A percentile compares a stretch with the other conserved stretches of the same genome.
Conservation (phyloP, 2,329 filamentous ascomycete species). For the Emergomyces orientalis region DNA sequence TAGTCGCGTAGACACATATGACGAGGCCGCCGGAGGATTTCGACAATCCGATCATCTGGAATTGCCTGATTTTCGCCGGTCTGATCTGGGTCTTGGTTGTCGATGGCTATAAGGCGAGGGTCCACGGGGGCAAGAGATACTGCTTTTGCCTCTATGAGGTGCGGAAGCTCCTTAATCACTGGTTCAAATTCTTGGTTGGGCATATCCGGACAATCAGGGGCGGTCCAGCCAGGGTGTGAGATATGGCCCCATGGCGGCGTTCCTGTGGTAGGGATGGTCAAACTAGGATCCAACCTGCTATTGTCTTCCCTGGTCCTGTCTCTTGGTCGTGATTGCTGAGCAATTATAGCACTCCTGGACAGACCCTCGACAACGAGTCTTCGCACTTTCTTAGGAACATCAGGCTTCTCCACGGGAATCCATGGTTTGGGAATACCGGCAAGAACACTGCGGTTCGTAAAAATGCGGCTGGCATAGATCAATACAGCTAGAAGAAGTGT, state of each 20-base stretch:
- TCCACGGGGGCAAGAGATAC: slow-evolving; percentile 68
- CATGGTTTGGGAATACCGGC: slow-evolving; percentile 77
- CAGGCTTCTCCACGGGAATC: slow-evolving; percentile 76
- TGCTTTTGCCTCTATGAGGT: slow-evolving; percentile 85
- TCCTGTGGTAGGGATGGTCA: slow-evolving; percentile 27
- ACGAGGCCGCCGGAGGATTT: slow-evolving; percentile 59
- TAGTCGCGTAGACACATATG: slow-evolving; percentile 74
- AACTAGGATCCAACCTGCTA: slow-evolving; percentile 11
- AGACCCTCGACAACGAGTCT: slow-evolving; percentile 65
- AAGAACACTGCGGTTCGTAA: slow-evolving; percentile 71
- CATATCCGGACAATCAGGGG: slow-evolving; percentile 63
- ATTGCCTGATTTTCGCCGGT: slow-evolving; percentile 27
- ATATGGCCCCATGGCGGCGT: slow-evolving; percentile 70
- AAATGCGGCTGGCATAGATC: slow-evolving; percentile 75
- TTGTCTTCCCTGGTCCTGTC: slow-evolving; percentile 41
- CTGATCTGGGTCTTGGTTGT: slow-evolving; percentile 9
- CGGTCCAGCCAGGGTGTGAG: slow-evolving; percentile 80
- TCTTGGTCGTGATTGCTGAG: slow-evolving; percentile 66
- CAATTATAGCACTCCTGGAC: slow-evolving; percentile 67
- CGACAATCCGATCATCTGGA: slow-evolving; percentile 59
- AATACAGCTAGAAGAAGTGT: slow-evolving; percentile 61
- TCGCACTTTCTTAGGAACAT: slow-evolving; percentile 65
- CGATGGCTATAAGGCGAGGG: slow-evolving; percentile 26
- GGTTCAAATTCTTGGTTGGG: slow-evolving; percentile 73
- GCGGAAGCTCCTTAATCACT: slow-evolving; percentile 74